Conservation (phyloP, 2,329 filamentous ascomycete species). For the Emericellopsis atlantica region DNA sequence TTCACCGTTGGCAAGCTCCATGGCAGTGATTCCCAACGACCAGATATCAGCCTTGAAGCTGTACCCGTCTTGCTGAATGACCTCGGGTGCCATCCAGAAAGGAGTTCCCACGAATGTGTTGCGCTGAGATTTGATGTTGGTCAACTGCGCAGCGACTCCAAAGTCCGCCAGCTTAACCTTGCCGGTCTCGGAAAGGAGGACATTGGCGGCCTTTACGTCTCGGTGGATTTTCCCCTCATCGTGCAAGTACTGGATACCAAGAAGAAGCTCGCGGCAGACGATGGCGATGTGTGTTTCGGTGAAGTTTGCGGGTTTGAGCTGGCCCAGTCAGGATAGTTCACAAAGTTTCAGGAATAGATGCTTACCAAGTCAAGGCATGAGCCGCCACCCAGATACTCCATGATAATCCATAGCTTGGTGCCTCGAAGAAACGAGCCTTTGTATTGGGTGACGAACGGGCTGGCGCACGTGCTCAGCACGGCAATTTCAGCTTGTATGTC, state of each 20-base stretch:
- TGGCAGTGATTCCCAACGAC: slow-evolving; percentile 84
- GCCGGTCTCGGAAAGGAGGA: slow-evolving; percentile 80
- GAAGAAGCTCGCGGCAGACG: slow-evolving; percentile 80
- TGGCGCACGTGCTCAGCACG: slow-evolving; percentile 87
- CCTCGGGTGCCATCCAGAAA: slow-evolving; percentile 94
- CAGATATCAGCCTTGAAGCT: slow-evolving; percentile 91
- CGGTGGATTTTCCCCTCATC: slow-evolving; percentile 90
- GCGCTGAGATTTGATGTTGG: slow-evolving; percentile 93
- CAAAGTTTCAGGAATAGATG: neutral
- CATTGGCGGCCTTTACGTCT: slow-evolving; percentile 93
- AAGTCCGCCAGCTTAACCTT: slow-evolving; percentile 96
- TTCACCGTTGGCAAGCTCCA: slow-evolving; percentile 79
- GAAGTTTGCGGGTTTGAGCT: slow-evolving; percentile 86
- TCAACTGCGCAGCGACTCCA: slow-evolving; percentile 89
- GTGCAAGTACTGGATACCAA: slow-evolving; percentile 87
- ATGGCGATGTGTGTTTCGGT: slow-evolving; percentile 86
- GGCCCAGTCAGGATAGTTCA: slow-evolving; percentile 3
- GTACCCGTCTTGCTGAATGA: slow-evolving; percentile 73
- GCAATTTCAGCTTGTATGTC: slow-evolving; percentile 98
- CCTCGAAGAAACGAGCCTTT: slow-evolving; percentile 92
- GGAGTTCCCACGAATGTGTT: slow-evolving; percentile 97
- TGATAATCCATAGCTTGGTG: slow-evolving; percentile 97
- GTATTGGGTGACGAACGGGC: slow-evolving; percentile 90
- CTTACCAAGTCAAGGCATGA: slow-evolving; percentile 84
- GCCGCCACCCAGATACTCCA: slow-evolving; percentile 93